Conservation (phyloP, 176 grass and related monocot genomes). For the Musa itinerans region DNA sequence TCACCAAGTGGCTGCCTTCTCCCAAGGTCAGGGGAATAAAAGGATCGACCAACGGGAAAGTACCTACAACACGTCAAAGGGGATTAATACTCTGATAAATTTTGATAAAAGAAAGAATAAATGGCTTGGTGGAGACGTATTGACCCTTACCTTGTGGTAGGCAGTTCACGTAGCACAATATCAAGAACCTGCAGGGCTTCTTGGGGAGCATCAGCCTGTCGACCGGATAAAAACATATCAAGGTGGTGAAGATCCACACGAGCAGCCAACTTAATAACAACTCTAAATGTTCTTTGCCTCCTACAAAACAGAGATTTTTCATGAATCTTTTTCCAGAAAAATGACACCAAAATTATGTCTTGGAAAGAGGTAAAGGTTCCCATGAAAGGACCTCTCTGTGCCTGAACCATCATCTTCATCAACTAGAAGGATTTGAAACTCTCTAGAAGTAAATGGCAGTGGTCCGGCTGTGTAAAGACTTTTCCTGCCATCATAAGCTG, state of each 20-base stretch:
- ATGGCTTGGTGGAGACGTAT: neutral
- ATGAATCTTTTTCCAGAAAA: neutral
- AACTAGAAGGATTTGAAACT: slow-evolving; percentile 52
- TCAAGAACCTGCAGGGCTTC: slow-evolving; percentile 90
- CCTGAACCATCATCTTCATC: slow-evolving; percentile 72
- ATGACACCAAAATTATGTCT: neutral
- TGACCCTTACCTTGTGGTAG: slow-evolving; percentile 47
- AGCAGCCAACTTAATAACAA: slow-evolving; percentile 76
- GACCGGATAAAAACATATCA: slow-evolving; percentile 61
- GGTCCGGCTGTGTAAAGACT: slow-evolving; percentile 78
- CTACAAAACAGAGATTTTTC: slow-evolving; percentile 23
- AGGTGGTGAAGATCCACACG: slow-evolving; percentile 55
- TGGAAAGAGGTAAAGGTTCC: neutral
- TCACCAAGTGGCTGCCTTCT: slow-evolving; percentile 67
- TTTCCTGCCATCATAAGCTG: slow-evolving; percentile 79
- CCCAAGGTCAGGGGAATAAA: slow-evolving; percentile 71
- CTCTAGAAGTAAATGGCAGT: slow-evolving; percentile 63
- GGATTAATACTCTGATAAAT: neutral
- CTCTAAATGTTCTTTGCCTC: slow-evolving; percentile 52
- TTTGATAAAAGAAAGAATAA: neutral
- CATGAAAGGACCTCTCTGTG: slow-evolving; percentile 32
- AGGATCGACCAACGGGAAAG: slow-evolving; percentile 56
- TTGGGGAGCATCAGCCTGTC: slow-evolving; percentile 66
- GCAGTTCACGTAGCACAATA: slow-evolving; percentile 75
- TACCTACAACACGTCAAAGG: slow-evolving; percentile 33